phyloP scores from a whole-genome alignment of 768 basidiomycete species.

The Lactarius pseudohatsudake region DNA sequence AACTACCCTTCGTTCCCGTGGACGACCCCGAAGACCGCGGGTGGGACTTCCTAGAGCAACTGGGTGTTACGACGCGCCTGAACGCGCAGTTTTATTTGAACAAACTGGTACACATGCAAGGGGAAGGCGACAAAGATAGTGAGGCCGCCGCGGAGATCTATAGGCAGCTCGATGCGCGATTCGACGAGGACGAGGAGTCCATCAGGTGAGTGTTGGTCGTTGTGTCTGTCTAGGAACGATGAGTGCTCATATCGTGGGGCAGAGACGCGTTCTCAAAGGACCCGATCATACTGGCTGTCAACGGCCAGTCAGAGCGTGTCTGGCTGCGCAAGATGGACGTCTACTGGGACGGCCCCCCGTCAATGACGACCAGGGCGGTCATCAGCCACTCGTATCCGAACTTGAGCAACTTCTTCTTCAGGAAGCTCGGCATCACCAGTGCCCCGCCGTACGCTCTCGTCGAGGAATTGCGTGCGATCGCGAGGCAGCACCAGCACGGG shows the following conservation, averaged over 20 bases:
- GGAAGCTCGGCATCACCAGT: slow-evolving; percentile 24
- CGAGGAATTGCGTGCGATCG: slow-evolving; percentile 26
- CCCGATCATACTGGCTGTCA: slow-evolving; percentile 24
- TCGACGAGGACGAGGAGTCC: slow-evolving; percentile 28
- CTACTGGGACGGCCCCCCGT: slow-evolving; percentile 30
- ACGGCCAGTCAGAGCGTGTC: slow-evolving; percentile 2
- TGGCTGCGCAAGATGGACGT: slow-evolving; percentile 27
- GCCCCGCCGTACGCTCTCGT: slow-evolving; percentile 26
- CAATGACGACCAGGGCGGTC: slow-evolving; percentile 27
- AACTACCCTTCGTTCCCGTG: slow-evolving; percentile 31
- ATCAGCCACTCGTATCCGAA: slow-evolving; percentile 24
- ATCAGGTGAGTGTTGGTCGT: slow-evolving; percentile 28
- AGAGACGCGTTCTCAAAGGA: slow-evolving; percentile 26
- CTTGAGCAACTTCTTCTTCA: slow-evolving; percentile 28
- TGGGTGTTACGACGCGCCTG: slow-evolving; percentile 29
- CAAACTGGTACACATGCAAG: slow-evolving; percentile 26
- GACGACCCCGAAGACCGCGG: slow-evolving; percentile 25
- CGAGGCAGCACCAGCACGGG: neutral
- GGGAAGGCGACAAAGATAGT: slow-evolving; percentile 11
- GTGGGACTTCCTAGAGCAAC: slow-evolving; percentile 30
- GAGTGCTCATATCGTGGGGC: neutral
- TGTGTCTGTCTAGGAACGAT: neutral
- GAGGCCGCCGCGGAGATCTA: slow-evolving; percentile 24
- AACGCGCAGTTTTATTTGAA: slow-evolving; percentile 28
- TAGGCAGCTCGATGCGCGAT: slow-evolving; percentile 31